phyloP scores from a whole-genome alignment of 441 rosid genomes.

The Adansonia gregorii region DNA sequence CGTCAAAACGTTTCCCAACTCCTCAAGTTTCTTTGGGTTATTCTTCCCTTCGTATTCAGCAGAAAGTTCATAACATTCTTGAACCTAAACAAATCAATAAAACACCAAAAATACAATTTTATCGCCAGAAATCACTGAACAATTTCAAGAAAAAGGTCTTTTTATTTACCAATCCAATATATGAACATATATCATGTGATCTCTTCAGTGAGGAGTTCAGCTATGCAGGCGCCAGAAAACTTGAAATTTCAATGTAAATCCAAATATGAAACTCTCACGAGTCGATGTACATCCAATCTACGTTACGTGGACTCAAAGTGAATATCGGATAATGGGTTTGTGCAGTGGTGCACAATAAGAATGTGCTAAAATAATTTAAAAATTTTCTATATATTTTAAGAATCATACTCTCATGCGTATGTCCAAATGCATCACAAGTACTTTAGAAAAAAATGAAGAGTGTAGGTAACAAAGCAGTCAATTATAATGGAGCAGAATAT shows the following conservation, averaged over 20 bases:
- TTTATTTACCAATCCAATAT: conserved; percentile 12
- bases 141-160: conserved; percentile 16
- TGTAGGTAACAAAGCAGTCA: neutral
- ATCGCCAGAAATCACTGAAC: neutral
- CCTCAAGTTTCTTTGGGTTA: conserved; percentile 79
- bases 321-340: neutral
- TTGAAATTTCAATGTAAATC: neutral
- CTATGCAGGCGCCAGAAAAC: neutral
- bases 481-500: no score
- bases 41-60: conserved; percentile 89
- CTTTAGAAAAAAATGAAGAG: neutral
- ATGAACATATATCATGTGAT: neutral
- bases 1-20: conserved; percentile 78
- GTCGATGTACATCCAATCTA: neutral
- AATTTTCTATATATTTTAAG: neutral
- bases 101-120: conserved; percentile 6
- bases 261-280: neutral
- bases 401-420: neutral
- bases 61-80: conserved; percentile 89
- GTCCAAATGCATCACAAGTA: neutral
- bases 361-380: neutral
- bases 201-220: neutral
- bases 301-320: neutral
- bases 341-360: neutral
- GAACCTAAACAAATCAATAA: conserved; percentile 56